These are phyloP conservation scores for Fusarium illudens DNA, from an alignment of 2,329 filamentous ascomycete genomes.

Conservation along the genomic window DNA sequence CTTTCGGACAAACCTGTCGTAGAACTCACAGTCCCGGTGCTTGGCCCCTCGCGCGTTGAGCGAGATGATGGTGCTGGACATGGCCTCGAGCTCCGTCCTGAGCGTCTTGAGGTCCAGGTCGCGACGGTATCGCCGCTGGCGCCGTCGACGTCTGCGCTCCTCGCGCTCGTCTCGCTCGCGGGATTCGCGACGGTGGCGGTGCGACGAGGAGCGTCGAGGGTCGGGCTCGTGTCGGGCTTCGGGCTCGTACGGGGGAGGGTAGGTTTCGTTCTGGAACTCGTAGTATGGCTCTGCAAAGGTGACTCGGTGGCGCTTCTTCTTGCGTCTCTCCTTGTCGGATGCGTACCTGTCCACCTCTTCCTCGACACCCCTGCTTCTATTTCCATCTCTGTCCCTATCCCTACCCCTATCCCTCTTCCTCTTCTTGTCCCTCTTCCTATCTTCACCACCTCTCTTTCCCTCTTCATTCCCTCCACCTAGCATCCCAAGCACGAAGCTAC, in stretches of 20 bases:
- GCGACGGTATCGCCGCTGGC: constrained; percentile 26
- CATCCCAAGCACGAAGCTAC: constrained; percentile 39
- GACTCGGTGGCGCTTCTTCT: constrained; percentile 32
- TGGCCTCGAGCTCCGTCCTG: constrained; percentile 37
- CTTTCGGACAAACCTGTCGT: constrained; percentile 39
- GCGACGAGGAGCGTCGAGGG: not conserved
- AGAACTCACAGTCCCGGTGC: constrained; percentile 40
- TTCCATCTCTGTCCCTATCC: constrained; percentile 14
- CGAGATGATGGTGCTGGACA: constrained; percentile 41
- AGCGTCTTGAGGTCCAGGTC: constrained; percentile 35
- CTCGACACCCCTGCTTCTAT: constrained; percentile 9
- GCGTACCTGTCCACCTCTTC: constrained; percentile 26
- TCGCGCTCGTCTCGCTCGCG: constrained; percentile 19
- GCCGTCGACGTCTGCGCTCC: constrained; percentile 30
- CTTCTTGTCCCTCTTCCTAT: constrained; percentile 28
- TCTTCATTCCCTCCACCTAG: constrained; percentile 21
- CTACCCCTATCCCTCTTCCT: constrained; percentile 22
- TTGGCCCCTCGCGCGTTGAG: constrained; percentile 34
- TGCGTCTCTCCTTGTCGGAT: constrained; percentile 30
- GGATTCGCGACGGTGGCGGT: not conserved
- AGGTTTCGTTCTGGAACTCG: constrained; percentile 24
- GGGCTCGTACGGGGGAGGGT: constrained; percentile 16
- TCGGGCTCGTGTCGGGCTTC: not conserved
- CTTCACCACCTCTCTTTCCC: constrained; percentile 12
- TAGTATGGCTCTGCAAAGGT: constrained; percentile 38